Evolutionary conservation across 1,284 basidiomycete genomes (phyloP).

Genomic region (Ceratobasidium sp.): DNA sequence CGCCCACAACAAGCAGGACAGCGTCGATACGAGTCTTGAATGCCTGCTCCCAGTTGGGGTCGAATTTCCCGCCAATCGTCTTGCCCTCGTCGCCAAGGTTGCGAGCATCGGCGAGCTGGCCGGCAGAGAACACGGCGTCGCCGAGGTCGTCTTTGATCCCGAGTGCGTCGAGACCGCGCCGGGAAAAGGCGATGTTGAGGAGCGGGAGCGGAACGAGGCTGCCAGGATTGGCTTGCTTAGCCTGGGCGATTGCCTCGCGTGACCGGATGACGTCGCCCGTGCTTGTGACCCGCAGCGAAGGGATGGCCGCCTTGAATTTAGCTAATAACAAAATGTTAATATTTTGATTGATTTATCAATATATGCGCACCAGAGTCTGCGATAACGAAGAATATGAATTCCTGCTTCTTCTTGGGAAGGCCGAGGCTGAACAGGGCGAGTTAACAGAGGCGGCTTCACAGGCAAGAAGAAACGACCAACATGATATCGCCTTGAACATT

Average conservation of each 20-base stretch:
- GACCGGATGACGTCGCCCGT: constrained; percentile 22
- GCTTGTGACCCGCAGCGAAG: neutral
- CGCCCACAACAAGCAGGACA: constrained; percentile 45
- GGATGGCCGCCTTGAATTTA: constrained; percentile 10
- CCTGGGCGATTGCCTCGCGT: constrained; percentile 1
- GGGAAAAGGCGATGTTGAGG: no score
- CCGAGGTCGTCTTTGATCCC: constrained; percentile 56
- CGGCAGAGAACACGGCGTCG: constrained; percentile 54
- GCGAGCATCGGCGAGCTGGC: constrained; percentile 54
- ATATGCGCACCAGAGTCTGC: neutral
- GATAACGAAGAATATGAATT: constrained; percentile 34
- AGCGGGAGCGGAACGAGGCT: constrained; percentile 38
- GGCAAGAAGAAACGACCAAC: constrained; percentile 27
- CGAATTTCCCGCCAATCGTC: constrained; percentile 48
- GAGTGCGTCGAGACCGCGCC: constrained; percentile 50
- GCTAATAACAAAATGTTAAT: neutral
- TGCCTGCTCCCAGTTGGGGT: constrained; percentile 52
- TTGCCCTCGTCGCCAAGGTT: constrained; percentile 52
- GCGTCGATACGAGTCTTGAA: constrained; percentile 55
- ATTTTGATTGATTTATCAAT: neutral
- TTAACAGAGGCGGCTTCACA: neutral
- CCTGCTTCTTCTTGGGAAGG: constrained; percentile 37
- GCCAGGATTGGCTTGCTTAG: neutral
- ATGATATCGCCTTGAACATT: constrained; percentile 50
- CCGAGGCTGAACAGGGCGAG: constrained; percentile 9